Base-by-base conservation (phyloP, 306 rosid species). In the Quercus dentata region DNA sequence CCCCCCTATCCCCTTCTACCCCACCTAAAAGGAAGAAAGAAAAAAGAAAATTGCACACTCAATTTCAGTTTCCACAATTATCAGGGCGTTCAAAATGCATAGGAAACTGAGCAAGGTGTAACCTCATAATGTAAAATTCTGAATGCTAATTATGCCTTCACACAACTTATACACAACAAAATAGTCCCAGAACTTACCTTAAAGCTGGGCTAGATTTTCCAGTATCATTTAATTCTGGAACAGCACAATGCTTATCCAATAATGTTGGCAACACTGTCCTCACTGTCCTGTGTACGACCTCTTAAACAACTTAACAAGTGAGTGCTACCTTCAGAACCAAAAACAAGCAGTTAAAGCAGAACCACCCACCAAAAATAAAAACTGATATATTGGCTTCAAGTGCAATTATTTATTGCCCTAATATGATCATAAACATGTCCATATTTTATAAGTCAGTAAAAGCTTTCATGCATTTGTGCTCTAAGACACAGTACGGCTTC, bases 241-340 rank as follows among this genome's bases (percentile, higher is more conserved):
- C 83, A 73, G 12, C 82, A 87, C 99, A 90, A 77, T 92, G 97
- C 89, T 90, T 92, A 76, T 85, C 89, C 88, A 92, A 78, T 77
- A 94, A 83, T 81, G 88, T 58, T 85, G 89, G 86, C 91, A 90
- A 78, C 62, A 68, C 23, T n/a, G 80, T 80, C 91, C 94, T 85
- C 38, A 19, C 87, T 74, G 80, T 80, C 91, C 94, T 85, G 68
- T 78, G 83, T 74, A 94, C 87, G 77, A 94, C 81, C 68, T 73
- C 84, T 89, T 92, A 82, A 90, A 81, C 79, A 79, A 83, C 85
- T 83, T 89, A 73, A 67, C 74, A 76, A 94, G 87, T 41, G 89
- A 81, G 74, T 84, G 86, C 76, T 84, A 83, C 89, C 97, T 92
- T 83, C 71, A 86, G 69, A 81, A 74, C 65, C 78, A 85, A 33